phyloP scores from a whole-genome alignment of 2,329 filamentous ascomycete genomes.

The Neonectria punicea region DNA sequence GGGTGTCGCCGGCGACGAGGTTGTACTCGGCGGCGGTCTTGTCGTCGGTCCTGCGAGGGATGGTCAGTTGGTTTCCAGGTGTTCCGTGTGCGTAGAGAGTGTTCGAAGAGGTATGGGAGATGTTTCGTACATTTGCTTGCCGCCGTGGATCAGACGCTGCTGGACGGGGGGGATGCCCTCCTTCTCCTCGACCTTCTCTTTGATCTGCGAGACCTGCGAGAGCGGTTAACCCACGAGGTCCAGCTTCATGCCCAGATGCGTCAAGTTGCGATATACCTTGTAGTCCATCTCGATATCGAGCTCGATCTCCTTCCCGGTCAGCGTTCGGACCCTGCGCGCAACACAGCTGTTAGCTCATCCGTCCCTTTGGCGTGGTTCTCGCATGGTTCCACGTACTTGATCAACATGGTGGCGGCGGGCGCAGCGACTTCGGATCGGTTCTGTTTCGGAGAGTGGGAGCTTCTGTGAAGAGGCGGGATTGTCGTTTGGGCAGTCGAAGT shows the following conservation, averaged over 20 bases:
- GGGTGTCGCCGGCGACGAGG: slow-evolving; percentile 89
- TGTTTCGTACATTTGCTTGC: slow-evolving; percentile 88
- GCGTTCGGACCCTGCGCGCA: slow-evolving; percentile 87
- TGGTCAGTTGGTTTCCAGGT: slow-evolving; percentile 14
- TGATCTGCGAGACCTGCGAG: slow-evolving; percentile 87
- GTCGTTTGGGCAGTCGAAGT: not conserved
- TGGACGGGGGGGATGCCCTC: slow-evolving; percentile 98
- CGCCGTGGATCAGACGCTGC: slow-evolving; percentile 94
- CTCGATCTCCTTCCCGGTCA: slow-evolving; percentile 99
- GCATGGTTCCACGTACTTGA: slow-evolving; percentile 57
- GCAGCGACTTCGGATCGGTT: slow-evolving; percentile 4
- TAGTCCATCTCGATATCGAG: slow-evolving; percentile 95
- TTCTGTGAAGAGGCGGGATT: not conserved
- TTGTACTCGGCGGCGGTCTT: slow-evolving; percentile 92
- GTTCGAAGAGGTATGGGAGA: not conserved
- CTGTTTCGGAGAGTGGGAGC: not conserved
- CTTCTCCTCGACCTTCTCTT: slow-evolving; percentile 99
- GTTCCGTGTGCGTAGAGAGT: not conserved
- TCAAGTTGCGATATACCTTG: slow-evolving; percentile 70
- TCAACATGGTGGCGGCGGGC: slow-evolving; percentile 52
- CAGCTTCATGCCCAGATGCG: not conserved
- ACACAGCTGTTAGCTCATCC: slow-evolving; percentile 34
- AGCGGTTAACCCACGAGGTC: slow-evolving; percentile 21
- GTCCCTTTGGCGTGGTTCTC: slow-evolving; percentile 19
- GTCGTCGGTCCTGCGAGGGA: slow-evolving; percentile 80